Base-by-base conservation (phyloP, 306 rosid genomes). In the Abrus pulchellus region DNA sequence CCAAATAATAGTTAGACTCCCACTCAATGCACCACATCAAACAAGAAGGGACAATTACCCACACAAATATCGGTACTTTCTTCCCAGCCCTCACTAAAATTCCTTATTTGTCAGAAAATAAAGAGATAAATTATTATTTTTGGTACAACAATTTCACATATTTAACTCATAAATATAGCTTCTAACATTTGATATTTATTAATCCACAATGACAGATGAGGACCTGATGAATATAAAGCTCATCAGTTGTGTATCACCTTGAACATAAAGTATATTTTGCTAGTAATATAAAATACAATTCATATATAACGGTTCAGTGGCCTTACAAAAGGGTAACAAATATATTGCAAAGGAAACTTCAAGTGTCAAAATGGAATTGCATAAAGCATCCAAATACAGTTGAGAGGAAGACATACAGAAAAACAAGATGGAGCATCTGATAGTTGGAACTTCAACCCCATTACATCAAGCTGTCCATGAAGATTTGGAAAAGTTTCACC, bases 401-500 rank as follows among this genome's bases (percentile, higher is more conserved):
- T 38, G 67, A 61, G 80, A 30, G 34, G 33, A 78, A 66, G 75
- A 86, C 98, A 49, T 89, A 95, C 98, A 50, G 94, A 88, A 85
- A 95, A 95, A 78, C 91, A 55, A 12, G 99, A 95, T n/a, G 98
- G 88, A 60, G 97, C 96, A 82, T 84, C 93, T 78, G 65, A 82
- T 82, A 90, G 82, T 80, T 89, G 93, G 88, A 95, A 95, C 80
- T 88, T 90, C 93, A 91, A 78, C 69, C 96, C 98, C 0, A 81
- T 90, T 83, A 91, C 90, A 20, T 95, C 93, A 87, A 93, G 94
- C 82, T 89, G 99, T 81, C 99, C 99, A 45, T 95, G 90, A 82
- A 91, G 87, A 83, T 93, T 93, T 41, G 97, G 97, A 86, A 95
- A 95, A 55, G 86, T 83, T 85, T 93, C 99, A 84, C 92, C 97